phyloP scores from a whole-genome alignment of 108 stramenopile genomes.

The Cyclotella cryptica region DNA sequence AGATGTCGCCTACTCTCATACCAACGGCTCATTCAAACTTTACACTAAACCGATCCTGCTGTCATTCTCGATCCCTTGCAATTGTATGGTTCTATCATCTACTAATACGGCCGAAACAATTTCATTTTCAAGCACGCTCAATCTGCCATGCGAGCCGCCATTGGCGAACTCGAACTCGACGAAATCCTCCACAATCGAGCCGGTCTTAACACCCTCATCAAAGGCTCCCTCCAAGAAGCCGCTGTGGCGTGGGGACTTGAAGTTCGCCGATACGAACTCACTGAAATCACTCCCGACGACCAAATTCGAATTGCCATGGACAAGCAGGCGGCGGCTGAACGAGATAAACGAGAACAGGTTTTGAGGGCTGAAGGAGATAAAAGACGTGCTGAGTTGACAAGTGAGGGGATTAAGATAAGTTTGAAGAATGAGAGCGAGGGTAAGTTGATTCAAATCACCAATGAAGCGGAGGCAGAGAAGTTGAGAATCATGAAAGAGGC shows the following conservation, averaged over 20 bases:
- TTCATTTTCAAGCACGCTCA: slow-evolving; percentile 82
- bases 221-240: slow-evolving; percentile 92
- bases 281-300: slow-evolving; percentile 96
- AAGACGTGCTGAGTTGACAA: slow-evolving; percentile 86
- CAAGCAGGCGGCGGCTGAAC: slow-evolving; percentile 98
- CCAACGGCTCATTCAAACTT: too few species aligned
- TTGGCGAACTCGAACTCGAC: slow-evolving; percentile 99
- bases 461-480: slow-evolving; percentile 93
- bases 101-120: not conserved
- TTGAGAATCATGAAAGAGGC: slow-evolving; percentile 86
- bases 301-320: slow-evolving; percentile 98
- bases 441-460: slow-evolving; percentile 87
- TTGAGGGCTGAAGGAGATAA: slow-evolving; percentile 96
- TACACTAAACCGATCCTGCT: too few species aligned
- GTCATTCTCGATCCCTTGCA: too few species aligned
- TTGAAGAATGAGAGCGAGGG: slow-evolving; percentile 98
- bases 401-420: slow-evolving; percentile 95
- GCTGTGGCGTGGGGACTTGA: slow-evolving; percentile 97
- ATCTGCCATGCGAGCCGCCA: slow-evolving; percentile 97
- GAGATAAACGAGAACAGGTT: slow-evolving; percentile 93
- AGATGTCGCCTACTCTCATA: too few species aligned
- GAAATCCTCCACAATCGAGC: slow-evolving; percentile 97
- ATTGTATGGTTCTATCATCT: too few species aligned
- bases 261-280: slow-evolving; percentile 95
- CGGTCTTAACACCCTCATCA: slow-evolving; percentile 90